These are phyloP conservation scores for Leavenworthia alabamica DNA, from an alignment of 345 rosid genomes.

Conservation along the genomic window DNA sequence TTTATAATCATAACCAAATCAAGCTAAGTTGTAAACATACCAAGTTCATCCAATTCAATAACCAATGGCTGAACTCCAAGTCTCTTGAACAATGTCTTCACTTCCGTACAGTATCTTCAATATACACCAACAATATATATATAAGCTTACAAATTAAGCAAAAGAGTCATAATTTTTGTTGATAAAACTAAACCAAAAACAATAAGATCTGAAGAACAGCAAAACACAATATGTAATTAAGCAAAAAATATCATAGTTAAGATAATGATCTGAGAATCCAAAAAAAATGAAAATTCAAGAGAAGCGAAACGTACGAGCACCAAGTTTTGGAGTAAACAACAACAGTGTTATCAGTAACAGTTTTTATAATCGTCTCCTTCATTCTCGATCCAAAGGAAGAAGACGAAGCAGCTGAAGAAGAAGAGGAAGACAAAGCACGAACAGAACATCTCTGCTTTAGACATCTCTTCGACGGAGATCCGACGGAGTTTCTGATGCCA, in stretches of 20 bases:
- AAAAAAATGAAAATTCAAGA: not conserved
- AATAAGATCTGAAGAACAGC: not conserved
- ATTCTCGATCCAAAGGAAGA: constrained; percentile 82
- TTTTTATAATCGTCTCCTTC: constrained; percentile 66
- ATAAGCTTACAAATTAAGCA: not conserved
- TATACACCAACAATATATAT: not conserved
- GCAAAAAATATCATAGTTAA: not conserved
- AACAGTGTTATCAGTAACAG: constrained; percentile 60
- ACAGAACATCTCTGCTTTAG: constrained; percentile 34
- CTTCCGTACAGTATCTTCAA: constrained; percentile 78
- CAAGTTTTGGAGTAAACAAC: constrained; percentile 93
- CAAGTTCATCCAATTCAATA: constrained; percentile 85
- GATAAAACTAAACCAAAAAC: not conserved
- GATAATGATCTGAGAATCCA: not conserved
- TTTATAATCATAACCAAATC: not conserved
- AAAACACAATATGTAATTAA: not conserved
- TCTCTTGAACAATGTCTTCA: constrained; percentile 74
- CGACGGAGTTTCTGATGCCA: not conserved
- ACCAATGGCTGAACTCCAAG: constrained; percentile 72
- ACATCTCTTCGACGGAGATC: constrained; percentile 26
- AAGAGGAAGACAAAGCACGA: constrained; percentile 38
- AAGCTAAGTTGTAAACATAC: constrained; percentile 34
- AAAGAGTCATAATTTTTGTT: not conserved
- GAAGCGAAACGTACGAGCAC: constrained; percentile 76
- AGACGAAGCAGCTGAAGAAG: constrained; percentile 38